Conservation (phyloP, 192 early-diverging fungal genomes). For the Rhizophagus prolifer region DNA sequence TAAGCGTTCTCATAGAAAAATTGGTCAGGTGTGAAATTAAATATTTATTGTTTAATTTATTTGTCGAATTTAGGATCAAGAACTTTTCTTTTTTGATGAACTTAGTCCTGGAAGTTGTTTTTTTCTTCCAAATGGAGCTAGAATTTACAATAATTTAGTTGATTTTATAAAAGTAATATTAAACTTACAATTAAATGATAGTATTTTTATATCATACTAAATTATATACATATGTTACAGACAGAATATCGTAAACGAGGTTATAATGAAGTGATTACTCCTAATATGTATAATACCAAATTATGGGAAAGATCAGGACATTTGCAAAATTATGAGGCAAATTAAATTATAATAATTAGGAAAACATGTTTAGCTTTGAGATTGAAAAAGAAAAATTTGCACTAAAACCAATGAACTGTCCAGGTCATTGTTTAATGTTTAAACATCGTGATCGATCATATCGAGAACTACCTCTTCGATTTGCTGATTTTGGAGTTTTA, state of each 20-base stretch:
- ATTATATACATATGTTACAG: conserved; percentile 18
- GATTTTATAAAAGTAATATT: conserved; percentile 76
- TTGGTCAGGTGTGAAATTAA: conserved; percentile 62
- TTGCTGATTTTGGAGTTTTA: conserved; percentile 98
- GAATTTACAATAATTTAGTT: conserved; percentile 94
- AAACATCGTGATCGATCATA: conserved; percentile 89
- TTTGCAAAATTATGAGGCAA: conserved; percentile 81
- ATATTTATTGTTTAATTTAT: too few relatives aligned
- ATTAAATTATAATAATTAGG: conserved; percentile 44
- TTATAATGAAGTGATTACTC: conserved; percentile 94
- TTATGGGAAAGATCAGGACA: conserved; percentile 96
- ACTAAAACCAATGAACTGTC: conserved; percentile 99
- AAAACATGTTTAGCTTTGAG: conserved; percentile 94
- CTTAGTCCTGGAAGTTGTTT: conserved; percentile 91
- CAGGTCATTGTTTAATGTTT: conserved; percentile 98
- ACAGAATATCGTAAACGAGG: conserved; percentile 88
- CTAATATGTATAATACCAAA: conserved; percentile 99
- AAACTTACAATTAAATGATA: neutral
- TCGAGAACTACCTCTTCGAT: conserved; percentile 90
- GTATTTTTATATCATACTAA: neutral
- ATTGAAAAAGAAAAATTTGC: conserved; percentile 98
- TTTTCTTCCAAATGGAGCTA: conserved; percentile 93
- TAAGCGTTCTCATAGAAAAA: conserved; percentile 95
- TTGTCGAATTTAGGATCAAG: conserved; percentile 70
- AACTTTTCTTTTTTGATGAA: conserved; percentile 95